Conservation (phyloP, 768 basidiomycete species). For the Agaricus sinodeliciosus region DNA sequence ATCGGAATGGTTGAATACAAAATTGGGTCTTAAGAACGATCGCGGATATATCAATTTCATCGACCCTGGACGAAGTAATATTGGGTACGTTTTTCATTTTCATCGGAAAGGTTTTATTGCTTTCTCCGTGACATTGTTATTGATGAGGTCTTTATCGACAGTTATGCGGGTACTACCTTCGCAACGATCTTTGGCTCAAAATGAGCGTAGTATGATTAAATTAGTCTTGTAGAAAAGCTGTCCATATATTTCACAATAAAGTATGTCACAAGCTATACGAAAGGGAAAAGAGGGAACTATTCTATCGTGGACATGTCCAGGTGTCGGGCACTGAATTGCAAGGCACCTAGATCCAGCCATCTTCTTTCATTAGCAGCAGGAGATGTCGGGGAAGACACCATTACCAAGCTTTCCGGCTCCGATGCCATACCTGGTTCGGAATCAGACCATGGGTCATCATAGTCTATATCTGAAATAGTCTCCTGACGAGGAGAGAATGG, state of each 20-base stretch:
- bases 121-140: not conserved
- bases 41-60: constrained; percentile 56
- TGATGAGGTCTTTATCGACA: constrained; percentile 12
- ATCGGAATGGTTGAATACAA: constrained; percentile 46
- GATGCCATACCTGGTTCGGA: constrained; percentile 13
- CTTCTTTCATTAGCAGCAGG: constrained; percentile 3
- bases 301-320: not conserved
- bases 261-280: not conserved
- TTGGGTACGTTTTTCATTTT: constrained; percentile 32
- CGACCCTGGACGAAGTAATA: constrained; percentile 44
- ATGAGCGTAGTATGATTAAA: not conserved
- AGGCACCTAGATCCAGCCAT: not conserved
- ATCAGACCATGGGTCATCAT: constrained; percentile 28
- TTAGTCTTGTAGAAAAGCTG: too few species aligned
- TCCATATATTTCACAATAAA: too few species aligned
- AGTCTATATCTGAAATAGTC: constrained; percentile 11
- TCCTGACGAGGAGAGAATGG: constrained; percentile 9
- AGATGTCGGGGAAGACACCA: constrained; percentile 29
- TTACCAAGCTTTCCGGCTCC: constrained; percentile 15
- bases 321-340: constrained; percentile 31
- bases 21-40: constrained; percentile 41
- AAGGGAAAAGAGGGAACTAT: not conserved
- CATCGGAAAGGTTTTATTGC: not conserved
- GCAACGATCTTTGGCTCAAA: constrained; percentile 26
- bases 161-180: constrained; percentile 39